Evolutionary conservation across 257 asterid genomes (phyloP).

Genomic region (Thymus quinquecostatus): DNA sequence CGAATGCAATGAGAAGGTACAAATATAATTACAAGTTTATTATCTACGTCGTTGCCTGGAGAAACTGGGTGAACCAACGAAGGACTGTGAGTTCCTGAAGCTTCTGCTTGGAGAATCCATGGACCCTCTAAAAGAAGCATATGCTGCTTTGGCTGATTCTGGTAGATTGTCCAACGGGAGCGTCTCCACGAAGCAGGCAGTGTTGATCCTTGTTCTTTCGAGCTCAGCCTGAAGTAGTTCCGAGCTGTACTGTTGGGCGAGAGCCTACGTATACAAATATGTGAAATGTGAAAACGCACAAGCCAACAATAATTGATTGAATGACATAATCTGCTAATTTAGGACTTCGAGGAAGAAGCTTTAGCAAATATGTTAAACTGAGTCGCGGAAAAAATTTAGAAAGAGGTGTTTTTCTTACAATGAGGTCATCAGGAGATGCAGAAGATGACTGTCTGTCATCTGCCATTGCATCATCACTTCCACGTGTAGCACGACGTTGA

Average conservation of each 20-base stretch:
- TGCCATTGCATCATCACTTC: conserved; percentile 76
- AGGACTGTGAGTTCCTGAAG: conserved; percentile 54
- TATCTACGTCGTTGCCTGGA: conserved; percentile 86
- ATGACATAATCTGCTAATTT: background rate
- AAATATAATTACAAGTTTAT: conserved; percentile 28
- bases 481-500: conserved; percentile 90
- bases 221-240: conserved; percentile 92
- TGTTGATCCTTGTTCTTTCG: conserved; percentile 89
- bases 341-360: background rate
- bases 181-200: conserved; percentile 92
- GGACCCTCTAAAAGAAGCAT: conserved; percentile 87
- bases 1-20: background rate
- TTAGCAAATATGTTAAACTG: background rate
- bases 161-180: conserved; percentile 82
- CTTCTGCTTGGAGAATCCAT: conserved; percentile 74
- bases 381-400: background rate
- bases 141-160: conserved; percentile 97
- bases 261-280: conserved; percentile 55
- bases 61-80: conserved; percentile 66
- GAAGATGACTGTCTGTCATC: conserved; percentile 78
- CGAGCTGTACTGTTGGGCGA: conserved; percentile 89
- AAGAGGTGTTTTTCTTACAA: conserved; percentile 55
- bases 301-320: background rate
- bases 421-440: conserved; percentile 95
- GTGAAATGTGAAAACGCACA: background rate